Base-by-base conservation (phyloP, 1,284 basidiomycete species). In the Tilletiopsis washingtonensis region DNA sequence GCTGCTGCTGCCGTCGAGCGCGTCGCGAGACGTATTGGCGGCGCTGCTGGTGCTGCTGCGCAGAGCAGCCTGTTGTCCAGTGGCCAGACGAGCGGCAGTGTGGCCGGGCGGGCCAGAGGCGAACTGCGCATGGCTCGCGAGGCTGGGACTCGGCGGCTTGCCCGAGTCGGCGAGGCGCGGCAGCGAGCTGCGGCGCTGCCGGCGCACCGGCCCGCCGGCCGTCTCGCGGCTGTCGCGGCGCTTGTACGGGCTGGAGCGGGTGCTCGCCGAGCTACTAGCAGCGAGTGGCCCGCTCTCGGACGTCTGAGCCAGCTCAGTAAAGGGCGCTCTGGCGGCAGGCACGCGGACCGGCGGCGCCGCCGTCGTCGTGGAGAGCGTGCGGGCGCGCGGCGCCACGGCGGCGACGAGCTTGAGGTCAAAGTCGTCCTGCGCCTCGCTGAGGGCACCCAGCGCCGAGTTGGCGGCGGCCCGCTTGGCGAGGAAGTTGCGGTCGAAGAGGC, bases 401-500 rank as follows among this genome's bases (percentile, higher is more conserved):
- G 11, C 2, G 38, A n/a, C n/a, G 15, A 14, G 38, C 9, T 17
- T 3, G 21, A 20, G 12, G 38, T n/a, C 15, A 39, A 39, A n/a
- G 11, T 21, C 38, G n/a, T 14, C 9, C 11, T 7, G 21, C 38
- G 38, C 24, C 12, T 41, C 40, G 15, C 15, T 41, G 25, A 21
- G 15, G 7, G 42, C 34, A 44, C 7, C 14, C n/a, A n/a, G n/a
- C 15, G 23, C 34, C 7, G 15, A 15, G 19, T 44, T 44, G 15
- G 17, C 24, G 3, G 23, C 34, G 17, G 42, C 25, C n/a, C 34
- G 6, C 14, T 15, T 11, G 4, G 47, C 40, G 24, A 49, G 40
- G 20, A 34, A 43, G 40, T 45, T 49, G 15, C 47, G 39, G 34
- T 49, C 40, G 26, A 49, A 49, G n/a, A 49, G 25, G 38, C 34